Evolutionary conservation across 805 yeast species (phyloP).

Genomic region (Saccharomycopsis sp.): DNA sequence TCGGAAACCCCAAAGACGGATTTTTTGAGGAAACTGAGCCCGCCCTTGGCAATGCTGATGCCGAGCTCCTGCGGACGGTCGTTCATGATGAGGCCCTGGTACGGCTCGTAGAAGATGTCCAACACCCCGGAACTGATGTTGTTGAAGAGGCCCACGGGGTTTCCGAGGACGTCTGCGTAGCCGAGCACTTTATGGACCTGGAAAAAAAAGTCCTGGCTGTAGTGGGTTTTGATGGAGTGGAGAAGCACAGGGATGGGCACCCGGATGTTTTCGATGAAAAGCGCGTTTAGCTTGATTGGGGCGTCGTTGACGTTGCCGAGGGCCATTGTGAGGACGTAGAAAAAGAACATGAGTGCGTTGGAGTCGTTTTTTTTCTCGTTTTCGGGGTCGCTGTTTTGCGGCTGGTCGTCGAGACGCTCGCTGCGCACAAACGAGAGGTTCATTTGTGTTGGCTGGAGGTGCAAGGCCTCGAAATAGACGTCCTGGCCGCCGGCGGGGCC

Average conservation of each 20-base stretch:
- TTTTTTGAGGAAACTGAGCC: constrained; percentile 86
- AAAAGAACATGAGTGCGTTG: constrained; percentile 64
- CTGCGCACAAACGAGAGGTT: constrained; percentile 89
- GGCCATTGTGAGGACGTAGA: constrained; percentile 90
- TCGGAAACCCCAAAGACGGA: constrained; percentile 94
- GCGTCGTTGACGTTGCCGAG: constrained; percentile 97
- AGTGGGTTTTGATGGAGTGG: constrained; percentile 72
- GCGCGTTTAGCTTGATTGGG: constrained; percentile 81
- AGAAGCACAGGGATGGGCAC: constrained; percentile 72
- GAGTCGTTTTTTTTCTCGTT: constrained; percentile 57
- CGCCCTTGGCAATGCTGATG: constrained; percentile 93
- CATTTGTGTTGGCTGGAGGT: constrained; percentile 83
- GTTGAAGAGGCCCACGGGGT: constrained; percentile 94
- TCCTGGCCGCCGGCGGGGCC: too few species aligned
- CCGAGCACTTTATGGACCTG: constrained; percentile 92
- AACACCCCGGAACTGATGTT: constrained; percentile 90
- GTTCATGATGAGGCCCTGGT: constrained; percentile 87
- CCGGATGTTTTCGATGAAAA: constrained; percentile 81
- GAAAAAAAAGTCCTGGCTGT: constrained; percentile 84
- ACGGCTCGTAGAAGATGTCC: constrained; percentile 96
- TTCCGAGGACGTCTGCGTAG: constrained; percentile 92
- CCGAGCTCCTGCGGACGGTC: constrained; percentile 96
- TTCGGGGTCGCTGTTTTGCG: background rate
- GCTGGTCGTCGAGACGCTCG: constrained; percentile 57
- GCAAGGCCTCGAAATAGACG: constrained; percentile 85